Base-by-base conservation (phyloP, 2,329 filamentous ascomycete genomes). In the Claviceps monticola region DNA sequence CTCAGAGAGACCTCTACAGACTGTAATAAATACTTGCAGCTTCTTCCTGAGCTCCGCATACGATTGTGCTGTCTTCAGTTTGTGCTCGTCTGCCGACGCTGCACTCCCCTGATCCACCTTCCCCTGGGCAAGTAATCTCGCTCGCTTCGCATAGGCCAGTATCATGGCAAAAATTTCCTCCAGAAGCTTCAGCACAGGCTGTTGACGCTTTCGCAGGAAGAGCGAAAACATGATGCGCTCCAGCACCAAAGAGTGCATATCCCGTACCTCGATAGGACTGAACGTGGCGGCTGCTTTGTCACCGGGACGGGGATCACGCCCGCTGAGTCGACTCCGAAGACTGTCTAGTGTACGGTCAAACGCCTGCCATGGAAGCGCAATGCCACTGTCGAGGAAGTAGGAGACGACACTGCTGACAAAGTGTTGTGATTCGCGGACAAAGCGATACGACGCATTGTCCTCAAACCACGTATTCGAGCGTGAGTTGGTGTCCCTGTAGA, bases 371-470 rank as follows among this genome's bases (percentile, higher is more conserved):
- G 83, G 80, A 16, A 76, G 73, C 7, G 77, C 76, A 49, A 97
- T 82, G 1, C 84, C 89, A 0, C 81, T 78, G 53, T 91, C 86
- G 56, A 94, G 84, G 59, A 90, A 85, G 61, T 96, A 93, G 1
- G 82, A 78, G 41, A 82, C 78, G 0, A 96, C 66, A 9, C 79
- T 79, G 0, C 79, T 75, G 23, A 95, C 74, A 57, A 97, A 90
- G 63, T 93, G 84, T 50, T 87, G 82, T 0, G 88, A 83, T 62
- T 95, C 86, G 39, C 84, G 75, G 5, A 83, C 75, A 57, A 96
- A 89, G 48, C 77, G 77, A 53, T 77, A 71, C 0, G 68, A 63
- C 14, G 59, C 58, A 16, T 63, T 74, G 61, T 65, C 69, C 46
- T 66, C 57, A 26, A 60, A 54, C 63, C 67, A 71, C 14, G 58